Base-by-base conservation (phyloP, 176 grass and related monocot species). In the Bothriochloa decipiens region DNA sequence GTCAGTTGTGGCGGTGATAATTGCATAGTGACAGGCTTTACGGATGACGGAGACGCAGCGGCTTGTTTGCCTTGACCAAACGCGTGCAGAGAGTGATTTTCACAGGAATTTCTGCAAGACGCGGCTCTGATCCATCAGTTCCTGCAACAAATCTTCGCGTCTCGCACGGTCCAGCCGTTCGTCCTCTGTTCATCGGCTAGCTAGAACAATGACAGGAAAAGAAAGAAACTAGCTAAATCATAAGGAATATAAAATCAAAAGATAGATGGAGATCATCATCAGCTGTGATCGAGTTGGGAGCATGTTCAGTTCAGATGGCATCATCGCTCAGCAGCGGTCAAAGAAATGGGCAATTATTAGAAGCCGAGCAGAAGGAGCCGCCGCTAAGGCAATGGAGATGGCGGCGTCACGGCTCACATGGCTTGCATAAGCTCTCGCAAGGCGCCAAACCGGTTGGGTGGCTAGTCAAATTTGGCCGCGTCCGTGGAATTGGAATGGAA, bases 371-470 rank as follows among this genome's bases (percentile, higher is more conserved):
- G 43, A 17, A 70, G 73, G 74, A 77, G 73, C 73, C 62, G 79
- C 84, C n/a, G 75, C 68, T 75, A 80, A 83, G 55, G 74, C 75
- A 52, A 80, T 63, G 20, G 39, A 42, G 40, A 80, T 26, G 42
- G 45, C 79, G 79, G 55, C 79, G 79, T 86, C 88, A 86, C 79
- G n/a, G 46, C 84, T 90, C 88, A 87, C 88, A 90, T 90, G 88
- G 88, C 88, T 41, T 79, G 73, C 77, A 84, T 81, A 23, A 55
- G 71, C 78, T 9, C 70, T 29, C 71, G 55, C 58, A 74, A 86
- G 88, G 67, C 79, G 80, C 68, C 88, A 83, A 86, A 86, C 8
- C 10, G 47, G 75, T 75, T 79, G n/a, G 68, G 80, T 62, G 88
- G 61, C 47, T 75, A 70, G 88, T 90, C 88, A 90, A 90, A 87